These are phyloP conservation scores for Chytriomyces hyalinus DNA, from an alignment of 192 early-diverging fungal genomes.

Conservation along the genomic window DNA sequence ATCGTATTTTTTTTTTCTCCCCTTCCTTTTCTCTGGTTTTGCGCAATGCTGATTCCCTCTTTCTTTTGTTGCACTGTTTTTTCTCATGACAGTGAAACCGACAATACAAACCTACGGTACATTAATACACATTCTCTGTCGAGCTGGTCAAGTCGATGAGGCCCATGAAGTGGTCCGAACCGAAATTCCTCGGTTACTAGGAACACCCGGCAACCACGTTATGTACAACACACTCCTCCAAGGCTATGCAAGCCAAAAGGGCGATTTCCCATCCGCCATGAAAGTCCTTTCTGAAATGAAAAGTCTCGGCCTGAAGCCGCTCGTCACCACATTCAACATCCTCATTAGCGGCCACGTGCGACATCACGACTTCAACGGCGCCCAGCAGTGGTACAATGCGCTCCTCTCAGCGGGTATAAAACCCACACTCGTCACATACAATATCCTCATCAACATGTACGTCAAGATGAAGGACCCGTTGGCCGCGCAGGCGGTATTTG, in stretches of 20 bases:
- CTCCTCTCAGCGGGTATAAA: background rate
- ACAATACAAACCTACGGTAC: constrained; percentile 11
- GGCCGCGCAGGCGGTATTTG: constrained; percentile 30
- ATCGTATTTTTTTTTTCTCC: background rate
- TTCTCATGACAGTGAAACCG: background rate
- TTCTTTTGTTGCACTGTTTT: background rate
- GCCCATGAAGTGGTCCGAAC: constrained; percentile 5
- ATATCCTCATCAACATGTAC: constrained; percentile 37
- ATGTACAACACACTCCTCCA: constrained; percentile 29
- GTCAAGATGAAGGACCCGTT: constrained; percentile 27
- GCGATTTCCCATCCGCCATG: background rate
- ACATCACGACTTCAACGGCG: constrained; percentile 15
- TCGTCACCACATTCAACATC: constrained; percentile 29
- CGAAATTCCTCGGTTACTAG: constrained; percentile 19
- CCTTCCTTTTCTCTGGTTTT: no score
- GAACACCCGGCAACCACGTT: background rate
- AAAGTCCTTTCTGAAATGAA: constrained; percentile 7
- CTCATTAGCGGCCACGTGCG: constrained; percentile 17
- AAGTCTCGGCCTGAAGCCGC: background rate
- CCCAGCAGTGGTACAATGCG: constrained; percentile 24
- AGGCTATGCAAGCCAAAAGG: constrained; percentile 13
- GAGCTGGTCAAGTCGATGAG: constrained; percentile 12
- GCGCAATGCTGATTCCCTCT: no score
- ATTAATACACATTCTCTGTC: constrained; percentile 9
- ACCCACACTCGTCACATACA: constrained; percentile 43